phyloP scores from a whole-genome alignment of 768 basidiomycete genomes.

The Russula abietina region DNA sequence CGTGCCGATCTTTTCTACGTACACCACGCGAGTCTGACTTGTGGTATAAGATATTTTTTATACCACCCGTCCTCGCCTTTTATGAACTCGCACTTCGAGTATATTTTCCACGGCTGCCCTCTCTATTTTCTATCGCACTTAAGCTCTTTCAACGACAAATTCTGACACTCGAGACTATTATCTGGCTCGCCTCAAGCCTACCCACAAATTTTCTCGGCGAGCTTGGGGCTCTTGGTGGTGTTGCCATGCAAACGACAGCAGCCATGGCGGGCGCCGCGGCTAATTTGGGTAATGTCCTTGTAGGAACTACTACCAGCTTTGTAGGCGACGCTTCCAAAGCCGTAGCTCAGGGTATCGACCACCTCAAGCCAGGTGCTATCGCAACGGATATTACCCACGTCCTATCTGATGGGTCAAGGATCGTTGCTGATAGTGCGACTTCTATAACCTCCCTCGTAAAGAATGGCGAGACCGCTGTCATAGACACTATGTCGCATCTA shows the following conservation, averaged over 20 bases:
- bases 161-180: conserved; percentile 3
- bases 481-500: conserved; percentile 3
- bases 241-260: conserved; percentile 3
- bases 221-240: not conserved
- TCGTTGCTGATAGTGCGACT: not conserved
- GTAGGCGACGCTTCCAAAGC: conserved; percentile 1
- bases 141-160: conserved; percentile 5
- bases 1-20: not conserved
- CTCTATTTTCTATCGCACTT: conserved; percentile 1
- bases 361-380: not conserved
- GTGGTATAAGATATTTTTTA: conserved; percentile 1
- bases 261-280: not conserved
- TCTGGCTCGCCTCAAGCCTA: conserved; percentile 16
- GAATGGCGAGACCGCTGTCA: not conserved
- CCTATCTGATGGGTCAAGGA: not conserved
- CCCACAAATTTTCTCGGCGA: conserved; percentile 3
- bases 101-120: conserved; percentile 5
- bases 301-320: not conserved
- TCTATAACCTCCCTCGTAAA: conserved; percentile 2
- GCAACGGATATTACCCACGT: not conserved
- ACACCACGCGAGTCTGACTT: not conserved
- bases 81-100: conserved; percentile 17
- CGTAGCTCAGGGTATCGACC: not conserved
- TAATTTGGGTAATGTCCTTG: not conserved
- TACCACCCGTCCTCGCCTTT: conserved; percentile 7